A percentile compares a stretch with the other conserved stretches of the same genome.
phyloP scores from a whole-genome alignment of 1,284 basidiomycete species.

The Tausonia pullulans region DNA sequence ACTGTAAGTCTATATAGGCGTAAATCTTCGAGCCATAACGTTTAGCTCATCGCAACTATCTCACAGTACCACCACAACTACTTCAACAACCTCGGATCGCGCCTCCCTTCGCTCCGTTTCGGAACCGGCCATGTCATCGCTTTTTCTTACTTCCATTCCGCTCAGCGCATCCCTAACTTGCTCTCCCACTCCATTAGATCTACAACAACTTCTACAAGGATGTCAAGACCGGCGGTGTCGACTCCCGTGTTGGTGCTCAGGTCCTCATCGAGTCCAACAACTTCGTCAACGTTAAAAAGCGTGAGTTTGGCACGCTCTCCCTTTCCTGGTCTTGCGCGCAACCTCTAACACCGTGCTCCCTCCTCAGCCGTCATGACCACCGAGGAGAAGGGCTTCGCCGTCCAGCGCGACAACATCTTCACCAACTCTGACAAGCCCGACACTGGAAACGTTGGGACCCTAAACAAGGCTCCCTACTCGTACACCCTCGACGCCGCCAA shows the following conservation, averaged over 20 bases:
- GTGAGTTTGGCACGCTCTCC: too few species aligned
- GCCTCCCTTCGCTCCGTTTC: not conserved
- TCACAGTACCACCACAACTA: constrained; percentile 1
- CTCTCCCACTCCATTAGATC: not conserved
- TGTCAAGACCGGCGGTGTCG: constrained; percentile 20
- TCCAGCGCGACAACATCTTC: constrained; percentile 23
- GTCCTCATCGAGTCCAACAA: constrained; percentile 22
- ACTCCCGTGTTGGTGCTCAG: constrained; percentile 26
- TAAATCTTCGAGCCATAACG: not conserved
- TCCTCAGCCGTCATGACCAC: not conserved
- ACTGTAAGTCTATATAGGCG: not conserved
- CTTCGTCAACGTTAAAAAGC: not conserved
- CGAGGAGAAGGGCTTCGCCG: constrained; percentile 6
- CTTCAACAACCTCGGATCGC: constrained; percentile 20
- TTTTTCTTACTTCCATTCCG: too few species aligned
- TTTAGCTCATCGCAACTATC: not conserved
- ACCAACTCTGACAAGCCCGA: constrained; percentile 22
- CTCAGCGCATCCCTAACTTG: too few species aligned
- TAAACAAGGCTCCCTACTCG: constrained; percentile 19
- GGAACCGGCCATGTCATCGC: too few species aligned
- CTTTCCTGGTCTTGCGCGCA: too few species aligned
- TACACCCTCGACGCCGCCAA: constrained; percentile 4
- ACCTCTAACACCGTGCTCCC: too few species aligned
- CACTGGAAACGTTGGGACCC: constrained; percentile 18
- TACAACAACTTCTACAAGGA: constrained; percentile 26